Evolutionary conservation across 1,139 yeast genomes (phyloP).

Genomic region (Zhuliangozyma blackwelliae): DNA sequence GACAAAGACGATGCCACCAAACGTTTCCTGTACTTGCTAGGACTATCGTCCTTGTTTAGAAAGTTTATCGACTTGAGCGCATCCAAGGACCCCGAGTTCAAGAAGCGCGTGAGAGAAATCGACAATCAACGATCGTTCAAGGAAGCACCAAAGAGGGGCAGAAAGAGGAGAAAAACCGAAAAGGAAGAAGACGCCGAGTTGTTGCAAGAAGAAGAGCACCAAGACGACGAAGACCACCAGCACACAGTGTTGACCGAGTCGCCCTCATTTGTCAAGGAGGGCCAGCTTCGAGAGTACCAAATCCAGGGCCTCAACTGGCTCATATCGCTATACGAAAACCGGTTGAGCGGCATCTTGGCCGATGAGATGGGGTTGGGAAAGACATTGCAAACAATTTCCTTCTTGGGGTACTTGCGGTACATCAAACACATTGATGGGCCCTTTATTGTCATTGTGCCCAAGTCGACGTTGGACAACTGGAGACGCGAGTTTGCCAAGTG

Average conservation of each 20-base stretch:
- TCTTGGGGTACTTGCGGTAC: slow-evolving; percentile 81
- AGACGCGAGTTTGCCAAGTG: slow-evolving; percentile 86
- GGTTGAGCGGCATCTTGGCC: slow-evolving; percentile 43
- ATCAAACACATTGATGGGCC: slow-evolving; percentile 83
- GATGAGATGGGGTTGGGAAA: slow-evolving; percentile 52
- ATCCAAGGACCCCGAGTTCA: slow-evolving; percentile 64
- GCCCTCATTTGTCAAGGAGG: slow-evolving; percentile 64
- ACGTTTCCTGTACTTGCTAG: slow-evolving; percentile 76
- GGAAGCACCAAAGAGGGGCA: slow-evolving; percentile 13
- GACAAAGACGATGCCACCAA: slow-evolving; percentile 70
- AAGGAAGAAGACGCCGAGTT: slow-evolving; percentile 92
- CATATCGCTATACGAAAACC: slow-evolving; percentile 40
- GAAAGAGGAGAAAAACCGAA: slow-evolving; percentile 63
- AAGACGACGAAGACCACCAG: slow-evolving; percentile 43
- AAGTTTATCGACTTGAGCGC: slow-evolving; percentile 85
- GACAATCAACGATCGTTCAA: slow-evolving; percentile 29
- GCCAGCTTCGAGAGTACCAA: slow-evolving; percentile 74
- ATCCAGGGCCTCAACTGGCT: slow-evolving; percentile 48
- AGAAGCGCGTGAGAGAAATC: slow-evolving; percentile 43
- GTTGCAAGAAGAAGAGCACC: slow-evolving; percentile 66
- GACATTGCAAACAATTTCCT: slow-evolving; percentile 49
- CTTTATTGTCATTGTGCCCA: slow-evolving; percentile 87
- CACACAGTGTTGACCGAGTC: slow-evolving; percentile 71
- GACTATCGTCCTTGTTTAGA: slow-evolving; percentile 80
- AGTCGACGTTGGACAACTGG: slow-evolving; percentile 95